Base-by-base conservation (phyloP, 1,284 basidiomycete genomes). In the Apiotrichum siamense region DNA sequence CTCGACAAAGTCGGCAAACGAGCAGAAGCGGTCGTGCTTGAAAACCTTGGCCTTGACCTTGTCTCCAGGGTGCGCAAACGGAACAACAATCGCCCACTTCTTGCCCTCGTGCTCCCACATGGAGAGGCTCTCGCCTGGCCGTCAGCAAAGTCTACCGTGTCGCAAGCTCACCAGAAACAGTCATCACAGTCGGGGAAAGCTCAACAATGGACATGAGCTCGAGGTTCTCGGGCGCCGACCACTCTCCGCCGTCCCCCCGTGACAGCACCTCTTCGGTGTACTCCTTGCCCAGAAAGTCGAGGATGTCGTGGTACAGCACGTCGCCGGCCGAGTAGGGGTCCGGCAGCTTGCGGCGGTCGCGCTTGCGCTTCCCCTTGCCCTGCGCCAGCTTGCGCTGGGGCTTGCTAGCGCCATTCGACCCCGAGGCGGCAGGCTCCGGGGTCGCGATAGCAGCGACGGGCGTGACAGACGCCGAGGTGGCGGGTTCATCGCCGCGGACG, bases 1-100 rank as follows among this genome's bases (percentile, higher is more conserved):
- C 51, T 83, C 78, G 10, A 93, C 52, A 1, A 93, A 76, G 64
- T 91, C 88, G 2, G 84, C 88, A 55, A 81, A 77, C 13, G 88
- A 89, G 67, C 87, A 80, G 55, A 88, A 76, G 32, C 83, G 65
- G 54, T 67, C 70, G 58, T 73, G 71, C 59, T 83, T 80, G 65
- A 84, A 86, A 0, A 94, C 78, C 53, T 82, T 80, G 3, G 81
- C 84, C 32, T 80, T 79, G 38, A 93, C 81, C 23, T 74, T 80
- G 72, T 97, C 92, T 12, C 84, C 84, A 0, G 90, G 88, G 17
- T 96, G 78, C 4, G 83, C 81, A 60, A 91, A 88, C 0, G 91
- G 92, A 0, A 87, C 81, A 26, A 88, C 77, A 31, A 94, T 76
- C 0, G 84, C 83, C 87, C 91, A 94, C 57, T 63, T 64, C 3